phyloP scores from a whole-genome alignment of 148 eudicot genomes.

The Spergularia marina region DNA sequence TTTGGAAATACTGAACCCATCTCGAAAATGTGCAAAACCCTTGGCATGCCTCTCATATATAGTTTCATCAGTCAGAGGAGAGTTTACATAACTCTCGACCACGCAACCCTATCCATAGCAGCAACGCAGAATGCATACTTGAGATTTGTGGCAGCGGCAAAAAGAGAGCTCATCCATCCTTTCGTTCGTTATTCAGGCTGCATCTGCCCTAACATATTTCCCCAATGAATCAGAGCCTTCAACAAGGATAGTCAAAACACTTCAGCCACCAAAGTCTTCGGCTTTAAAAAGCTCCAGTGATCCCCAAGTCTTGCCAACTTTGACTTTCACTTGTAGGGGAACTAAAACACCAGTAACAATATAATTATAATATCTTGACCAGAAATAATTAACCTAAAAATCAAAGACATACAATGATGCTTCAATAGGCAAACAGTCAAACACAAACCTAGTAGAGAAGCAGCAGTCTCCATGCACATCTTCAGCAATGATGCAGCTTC shows the following conservation, averaged over 20 bases:
- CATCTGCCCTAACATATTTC: neutral
- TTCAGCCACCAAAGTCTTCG: slow-evolving; percentile 18
- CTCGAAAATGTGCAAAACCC: neutral
- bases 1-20: neutral
- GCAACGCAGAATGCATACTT: neutral
- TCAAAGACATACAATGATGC: neutral
- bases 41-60: neutral
- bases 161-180: neutral
- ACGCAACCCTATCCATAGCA: neutral
- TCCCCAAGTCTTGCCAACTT: slow-evolving; percentile 91
- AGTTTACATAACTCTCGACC: neutral
- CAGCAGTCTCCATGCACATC: slow-evolving; percentile 86
- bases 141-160: neutral
- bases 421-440: neutral
- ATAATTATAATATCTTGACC: slow-evolving; percentile 5
- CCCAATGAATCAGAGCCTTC: neutral
- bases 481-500: slow-evolving; percentile 75
- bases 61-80: neutral
- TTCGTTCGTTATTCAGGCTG: neutral
- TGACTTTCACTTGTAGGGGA: slow-evolving; percentile 80
- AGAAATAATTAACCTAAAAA: slow-evolving; percentile 9
- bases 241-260: neutral
- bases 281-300: slow-evolving; percentile 64
- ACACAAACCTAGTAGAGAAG: slow-evolving; percentile 64
- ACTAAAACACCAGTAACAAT: slow-evolving; percentile 44